Conservation (phyloP, 2,329 filamentous ascomycete species). For the Verticillium isaacii region DNA sequence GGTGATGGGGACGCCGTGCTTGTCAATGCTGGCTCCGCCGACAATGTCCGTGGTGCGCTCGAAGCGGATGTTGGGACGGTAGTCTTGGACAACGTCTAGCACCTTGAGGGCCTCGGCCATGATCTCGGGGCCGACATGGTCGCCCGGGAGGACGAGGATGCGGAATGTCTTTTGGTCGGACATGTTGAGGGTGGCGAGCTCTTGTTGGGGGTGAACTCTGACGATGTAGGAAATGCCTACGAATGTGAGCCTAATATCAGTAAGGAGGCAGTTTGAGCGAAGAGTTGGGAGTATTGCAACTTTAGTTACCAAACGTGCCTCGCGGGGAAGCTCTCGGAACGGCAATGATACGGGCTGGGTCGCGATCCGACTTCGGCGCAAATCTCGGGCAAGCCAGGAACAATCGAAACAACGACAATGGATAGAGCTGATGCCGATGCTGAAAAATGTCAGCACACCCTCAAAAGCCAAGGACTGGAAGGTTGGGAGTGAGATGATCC, state of each 20-base stretch:
- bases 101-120: constrained; percentile 47
- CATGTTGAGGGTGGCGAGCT: not conserved
- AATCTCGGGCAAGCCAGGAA: not conserved
- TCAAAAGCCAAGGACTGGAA: not conserved
- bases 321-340: no score
- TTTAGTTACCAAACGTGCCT: no score
- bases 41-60: constrained; percentile 55
- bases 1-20: constrained; percentile 37
- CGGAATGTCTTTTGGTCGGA: not conserved
- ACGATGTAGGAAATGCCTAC: no score
- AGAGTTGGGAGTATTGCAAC: no score
- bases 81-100: constrained; percentile 32
- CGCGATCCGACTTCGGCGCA: no score
- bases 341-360: no score
- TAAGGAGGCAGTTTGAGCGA: no score
- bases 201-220: not conserved
- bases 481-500: not conserved
- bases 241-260: no score
- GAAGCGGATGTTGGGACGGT: constrained; percentile 23
- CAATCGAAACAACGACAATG: not conserved
- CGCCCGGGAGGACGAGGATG: constrained; percentile 39
- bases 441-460: not conserved
- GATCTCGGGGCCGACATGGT: constrained; percentile 48
- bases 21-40: constrained; percentile 50
- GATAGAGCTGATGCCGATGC: not conserved